phyloP scores from a whole-genome alignment of 371 early-diverging fungal genomes.

The Thermomucor indicae-seudaticae region DNA sequence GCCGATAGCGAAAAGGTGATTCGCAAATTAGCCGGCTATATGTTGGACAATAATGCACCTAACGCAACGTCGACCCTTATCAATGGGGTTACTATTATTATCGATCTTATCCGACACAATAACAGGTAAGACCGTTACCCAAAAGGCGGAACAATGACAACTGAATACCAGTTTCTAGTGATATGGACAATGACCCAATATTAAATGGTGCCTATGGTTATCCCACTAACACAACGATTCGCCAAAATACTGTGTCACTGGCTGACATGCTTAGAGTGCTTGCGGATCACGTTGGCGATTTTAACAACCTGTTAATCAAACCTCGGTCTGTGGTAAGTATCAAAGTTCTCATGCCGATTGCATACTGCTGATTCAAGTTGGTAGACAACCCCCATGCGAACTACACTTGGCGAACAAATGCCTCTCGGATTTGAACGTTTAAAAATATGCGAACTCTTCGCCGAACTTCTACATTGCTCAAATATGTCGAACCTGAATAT shows the following conservation, averaged over 20 bases:
- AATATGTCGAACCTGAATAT: slow-evolving; percentile 64
- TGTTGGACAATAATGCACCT: slow-evolving; percentile 80
- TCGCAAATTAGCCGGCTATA: slow-evolving; percentile 70
- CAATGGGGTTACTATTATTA: slow-evolving; percentile 90
- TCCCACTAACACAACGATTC: slow-evolving; percentile 11
- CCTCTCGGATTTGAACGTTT: slow-evolving; percentile 93
- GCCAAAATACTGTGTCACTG: slow-evolving; percentile 34
- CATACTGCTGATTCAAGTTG: background rate
- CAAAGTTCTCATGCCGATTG: background rate
- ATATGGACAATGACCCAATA: slow-evolving; percentile 32
- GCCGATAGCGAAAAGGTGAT: slow-evolving; percentile 57
- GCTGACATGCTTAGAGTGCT: slow-evolving; percentile 81
- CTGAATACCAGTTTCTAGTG: slow-evolving; percentile 6
- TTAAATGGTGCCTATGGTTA: slow-evolving; percentile 22
- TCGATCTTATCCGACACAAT: slow-evolving; percentile 93
- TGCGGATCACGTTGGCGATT: slow-evolving; percentile 63
- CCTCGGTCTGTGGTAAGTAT: slow-evolving; percentile 55
- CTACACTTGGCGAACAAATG: slow-evolving; percentile 60
- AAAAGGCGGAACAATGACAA: background rate
- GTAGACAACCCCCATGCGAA: slow-evolving; percentile 45
- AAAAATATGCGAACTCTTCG: slow-evolving; percentile 93
- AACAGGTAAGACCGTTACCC: slow-evolving; percentile 44
- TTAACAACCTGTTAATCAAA: slow-evolving; percentile 55
- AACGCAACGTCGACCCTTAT: slow-evolving; percentile 80
- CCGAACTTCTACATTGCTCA: slow-evolving; percentile 88